Evolutionary conservation across 2,329 filamentous ascomycete species (phyloP), one percentile per base, ranked within the genome.

Genomic region (Penicillium sumatraense): DNA sequence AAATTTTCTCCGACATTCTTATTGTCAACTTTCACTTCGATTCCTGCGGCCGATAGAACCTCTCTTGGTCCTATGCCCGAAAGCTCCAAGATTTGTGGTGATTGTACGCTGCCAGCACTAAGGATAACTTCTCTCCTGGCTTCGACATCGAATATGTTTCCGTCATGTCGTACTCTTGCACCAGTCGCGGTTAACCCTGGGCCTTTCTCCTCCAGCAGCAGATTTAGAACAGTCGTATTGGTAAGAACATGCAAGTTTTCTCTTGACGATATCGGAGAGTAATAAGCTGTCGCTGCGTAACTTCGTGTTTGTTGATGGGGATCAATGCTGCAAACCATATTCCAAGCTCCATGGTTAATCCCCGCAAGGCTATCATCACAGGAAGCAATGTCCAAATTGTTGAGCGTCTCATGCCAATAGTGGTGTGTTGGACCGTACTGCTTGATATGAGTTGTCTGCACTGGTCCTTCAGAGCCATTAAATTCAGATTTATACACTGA

Each of bases 31-130:
- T 76, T 78, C 27, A 74, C 68, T 11, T 74, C 62, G n/a, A 83
- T 75, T 0, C 76, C 75, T 2, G 75, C 76, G 2, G 68, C 65
- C 13, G 72, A 59, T 4, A 83, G 71, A 7, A 82, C 62, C 0
- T 73, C 64, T 3, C 73, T 70, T 42, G 77, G 73, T 3, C 86
- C 86, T 35, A 89, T 78, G 0, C 86, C 86, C 0, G 84, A 87
- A 2, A 87, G 72, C 59, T 88, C 51, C n/a, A 83, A 78, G 14
- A 85, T 73, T 68, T 82, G 84, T 5, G 80, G 86, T 9, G 82
- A 85, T 64, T 81, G 80, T 36, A 83, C 73, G 24, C 78, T 81
- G 0, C 86, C 86, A 0, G 84, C 84, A 4, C 81, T 81, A 2
- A 89, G 68, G 33, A 89, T 79, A 10, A 87, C 78, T 61, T 88